phyloP scores from a whole-genome alignment of 2,329 filamentous ascomycete species.

The Sclerotiophoma versabilis region DNA sequence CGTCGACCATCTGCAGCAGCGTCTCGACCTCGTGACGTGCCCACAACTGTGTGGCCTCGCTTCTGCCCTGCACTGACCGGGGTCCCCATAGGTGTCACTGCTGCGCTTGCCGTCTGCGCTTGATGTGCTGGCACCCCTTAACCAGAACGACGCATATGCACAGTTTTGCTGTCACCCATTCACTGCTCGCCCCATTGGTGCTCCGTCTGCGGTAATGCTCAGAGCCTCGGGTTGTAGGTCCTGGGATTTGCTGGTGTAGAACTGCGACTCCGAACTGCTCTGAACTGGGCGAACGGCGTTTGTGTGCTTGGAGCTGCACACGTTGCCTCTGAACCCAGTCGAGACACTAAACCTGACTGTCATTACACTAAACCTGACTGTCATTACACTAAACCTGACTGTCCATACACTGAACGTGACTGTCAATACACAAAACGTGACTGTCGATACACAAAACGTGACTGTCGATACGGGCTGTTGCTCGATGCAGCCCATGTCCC shows the following conservation, averaged over 20 bases:
- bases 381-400: too few relatives aligned
- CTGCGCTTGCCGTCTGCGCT: constrained; percentile 11
- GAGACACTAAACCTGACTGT: too few relatives aligned
- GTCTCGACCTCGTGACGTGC: constrained; percentile 25
- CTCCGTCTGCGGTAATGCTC: background rate
- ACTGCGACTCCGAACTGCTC: too few relatives aligned
- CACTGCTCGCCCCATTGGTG: background rate
- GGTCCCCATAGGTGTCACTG: constrained; percentile 2
- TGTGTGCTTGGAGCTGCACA: too few relatives aligned
- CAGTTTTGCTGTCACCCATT: constrained; percentile 34
- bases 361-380: too few relatives aligned
- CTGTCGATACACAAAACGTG: too few relatives aligned
- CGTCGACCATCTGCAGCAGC: too few relatives aligned
- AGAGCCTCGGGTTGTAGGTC: too few relatives aligned
- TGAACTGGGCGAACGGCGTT: too few relatives aligned
- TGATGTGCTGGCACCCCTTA: constrained; percentile 42
- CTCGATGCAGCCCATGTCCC: background rate
- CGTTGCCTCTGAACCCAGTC: too few relatives aligned
- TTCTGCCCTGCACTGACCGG: background rate
- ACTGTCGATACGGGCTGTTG: background rate
- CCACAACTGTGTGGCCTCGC: constrained; percentile 28
- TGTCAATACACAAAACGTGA: too few relatives aligned
- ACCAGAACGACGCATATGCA: constrained; percentile 37
- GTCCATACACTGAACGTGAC: background rate
- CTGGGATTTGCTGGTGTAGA: too few relatives aligned